Base-by-base conservation (phyloP, 352 stramenopile genomes). In the Globisporangium orthogonon region DNA sequence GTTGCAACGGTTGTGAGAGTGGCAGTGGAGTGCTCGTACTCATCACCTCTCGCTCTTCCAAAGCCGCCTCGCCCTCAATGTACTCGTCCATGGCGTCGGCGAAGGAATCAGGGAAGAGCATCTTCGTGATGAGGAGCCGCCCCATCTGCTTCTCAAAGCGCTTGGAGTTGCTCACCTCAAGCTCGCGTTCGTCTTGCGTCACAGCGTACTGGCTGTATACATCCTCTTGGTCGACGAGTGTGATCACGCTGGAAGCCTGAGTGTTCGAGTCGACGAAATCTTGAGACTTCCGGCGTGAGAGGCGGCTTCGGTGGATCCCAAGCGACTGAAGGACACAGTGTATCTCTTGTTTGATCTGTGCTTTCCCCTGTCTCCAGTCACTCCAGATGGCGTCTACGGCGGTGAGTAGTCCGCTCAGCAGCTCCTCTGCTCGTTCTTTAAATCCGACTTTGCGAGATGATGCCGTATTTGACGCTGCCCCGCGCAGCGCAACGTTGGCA, bases 361-460 rank as follows among this genome's bases (percentile, higher is more conserved):
- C 37, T 52, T 69, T 69, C 1, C 51, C 60, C 2, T 69, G 63
- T n/a, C 70, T 79, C 73, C 73, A 84, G 35, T 81, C 62, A 29
- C 65, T 63, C 77, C 77, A 87, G 2, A 77, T n/a, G 23, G 56
- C 64, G 18, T 84, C 73, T 0, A 65, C 62, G 0, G 56, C 29
- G 3, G 23, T 56, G 35, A 63, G 53, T 28, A 70, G 59, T 3
- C 11, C 50, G 6, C 14, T 29, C 35, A 66, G 37, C 13, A 35
- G n/a, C 14, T 41, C n/a, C 15, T 52, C 33, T 7, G 56, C 57
- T 44, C 50, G 43, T 6, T 45, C 33, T 3, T 48, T n/a, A 39
- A 52, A 30, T 2, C 17, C 10, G 7, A n/a, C 7, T 17, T 43
- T 28, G 3, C 37, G 57, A 13, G 17, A 17, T 35, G 54, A 7